Base-by-base conservation (phyloP, 768 basidiomycete genomes). In the Albatrellus ellisii region DNA sequence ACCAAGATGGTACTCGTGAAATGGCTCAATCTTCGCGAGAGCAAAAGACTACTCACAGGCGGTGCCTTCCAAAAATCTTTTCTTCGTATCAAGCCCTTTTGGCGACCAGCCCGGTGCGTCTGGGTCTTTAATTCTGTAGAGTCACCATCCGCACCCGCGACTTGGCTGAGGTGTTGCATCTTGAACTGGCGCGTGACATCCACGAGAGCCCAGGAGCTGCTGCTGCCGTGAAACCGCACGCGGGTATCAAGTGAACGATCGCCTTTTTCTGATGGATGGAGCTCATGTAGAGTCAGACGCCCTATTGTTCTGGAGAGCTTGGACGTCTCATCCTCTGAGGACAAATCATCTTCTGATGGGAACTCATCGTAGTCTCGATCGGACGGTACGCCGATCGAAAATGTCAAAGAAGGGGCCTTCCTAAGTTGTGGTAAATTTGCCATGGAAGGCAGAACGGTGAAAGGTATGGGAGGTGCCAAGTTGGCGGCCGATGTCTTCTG, bases 161-260 rank as follows among this genome's bases (percentile, higher is more conserved):
- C 18, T 27, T 51, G 44, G 9, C 36, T 36, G 20, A 43, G 10
- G 38, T 45, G 43, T 20, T 28, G 26, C 28, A 15, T 27, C 26
- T 22, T 42, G 22, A 46, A 26, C 27, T 49, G 44, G 7, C 39
- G 38, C 15, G 39, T 21, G 34, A 36, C 42, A 36, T 33, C 5
- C 17, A 45, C 39, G 18, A 51, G 50, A n/a, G 25, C 7, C 28
- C 18, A 43, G 12, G 35, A 28, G 21, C 43, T 43, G 17, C 47
- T 49, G 26, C 39, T 49, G 14, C 50, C 50, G 22, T 51, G 50
- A 35, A 35, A 51, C 21, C 50, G 47, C 20, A 43, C 25, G 2
- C 37, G 40, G 17, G n/a, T 31, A 24, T 51, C 50, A 3, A 43
- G 39, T 11, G 31, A n/a, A 22, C 50, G 41, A 18, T 44, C 39